A percentile compares a stretch with the other conserved stretches of the same genome.
Evolutionary conservation across 768 basidiomycete genomes (phyloP).

Genomic region (Russula griseocarnosa): DNA sequence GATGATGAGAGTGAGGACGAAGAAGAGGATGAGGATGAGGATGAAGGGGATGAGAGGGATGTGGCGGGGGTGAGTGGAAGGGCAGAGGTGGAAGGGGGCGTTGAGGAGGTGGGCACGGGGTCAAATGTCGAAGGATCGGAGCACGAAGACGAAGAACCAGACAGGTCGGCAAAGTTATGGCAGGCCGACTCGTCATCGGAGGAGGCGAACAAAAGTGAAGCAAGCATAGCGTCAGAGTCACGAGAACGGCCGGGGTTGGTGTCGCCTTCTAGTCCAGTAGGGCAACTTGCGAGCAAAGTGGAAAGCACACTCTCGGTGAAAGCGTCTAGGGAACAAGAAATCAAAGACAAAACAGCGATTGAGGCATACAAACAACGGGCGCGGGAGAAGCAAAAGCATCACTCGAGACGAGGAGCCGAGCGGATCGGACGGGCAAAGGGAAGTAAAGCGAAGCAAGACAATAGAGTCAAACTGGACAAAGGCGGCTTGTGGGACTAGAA

Average conservation of each 20-base stretch:
- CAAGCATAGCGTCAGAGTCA: neutral
- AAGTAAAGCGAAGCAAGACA: slow-evolving; percentile 82
- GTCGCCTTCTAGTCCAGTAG: neutral
- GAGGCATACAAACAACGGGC: slow-evolving; percentile 58
- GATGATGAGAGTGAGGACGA: slow-evolving; percentile 35
- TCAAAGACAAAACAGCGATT: slow-evolving; percentile 57
- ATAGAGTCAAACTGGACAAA: slow-evolving; percentile 47
- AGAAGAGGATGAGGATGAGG: slow-evolving; percentile 30
- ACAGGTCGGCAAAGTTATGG: neutral
- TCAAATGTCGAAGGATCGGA: slow-evolving; percentile 7
- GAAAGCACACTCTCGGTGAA: slow-evolving; percentile 12
- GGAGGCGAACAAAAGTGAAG: neutral
- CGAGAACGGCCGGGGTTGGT: slow-evolving; percentile 1
- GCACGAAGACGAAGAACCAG: neutral
- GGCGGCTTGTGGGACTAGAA: slow-evolving; percentile 47
- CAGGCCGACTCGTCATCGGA: neutral
- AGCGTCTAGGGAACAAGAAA: slow-evolving; percentile 24
- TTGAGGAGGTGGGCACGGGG: neutral
- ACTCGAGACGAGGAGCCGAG: slow-evolving; percentile 64
- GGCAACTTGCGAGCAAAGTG: slow-evolving; percentile 7
- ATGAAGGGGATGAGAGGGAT: slow-evolving; percentile 24
- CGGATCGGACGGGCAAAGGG: slow-evolving; percentile 67
- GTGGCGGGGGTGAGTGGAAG: slow-evolving; percentile 13
- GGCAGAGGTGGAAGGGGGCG: slow-evolving; percentile 11
- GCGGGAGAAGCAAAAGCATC: slow-evolving; percentile 68